Percentiles rank a stretch among this genome's conserved stretches.
Conservation (phyloP, 306 rosid species). For the Lablab purpureus region DNA sequence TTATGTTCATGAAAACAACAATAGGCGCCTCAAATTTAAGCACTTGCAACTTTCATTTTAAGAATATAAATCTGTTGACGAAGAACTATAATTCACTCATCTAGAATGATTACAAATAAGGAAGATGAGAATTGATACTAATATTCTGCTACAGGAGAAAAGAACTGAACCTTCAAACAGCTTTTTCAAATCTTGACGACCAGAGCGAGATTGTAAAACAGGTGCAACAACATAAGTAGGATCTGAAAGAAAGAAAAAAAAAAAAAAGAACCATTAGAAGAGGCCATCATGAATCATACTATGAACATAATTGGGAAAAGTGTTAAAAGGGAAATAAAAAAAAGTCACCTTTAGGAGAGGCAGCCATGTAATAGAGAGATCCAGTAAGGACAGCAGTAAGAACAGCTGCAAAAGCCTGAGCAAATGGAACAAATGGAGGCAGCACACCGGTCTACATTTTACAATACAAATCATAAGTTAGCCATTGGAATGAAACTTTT, state of each 20-base stretch:
- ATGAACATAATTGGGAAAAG: not conserved
- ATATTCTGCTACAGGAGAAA: not conserved
- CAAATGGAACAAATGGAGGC: constrained; percentile 97
- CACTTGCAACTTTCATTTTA: not conserved
- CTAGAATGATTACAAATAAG: too few species aligned
- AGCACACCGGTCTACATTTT: constrained; percentile 78
- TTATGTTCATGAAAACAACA: not conserved
- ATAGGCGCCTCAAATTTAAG: too few species aligned
- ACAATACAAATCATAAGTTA: constrained; percentile 40
- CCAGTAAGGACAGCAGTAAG: constrained; percentile 91
- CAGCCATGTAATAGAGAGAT: constrained; percentile 90
- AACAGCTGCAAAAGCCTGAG: constrained; percentile 97
- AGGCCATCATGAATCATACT: not conserved
- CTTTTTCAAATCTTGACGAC: constrained; percentile 81
- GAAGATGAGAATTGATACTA: too few species aligned
- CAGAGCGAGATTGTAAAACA: constrained; percentile 76
- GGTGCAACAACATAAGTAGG: constrained; percentile 94
- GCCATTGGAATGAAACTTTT: constrained; percentile 20
- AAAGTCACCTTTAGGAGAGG: constrained; percentile 88
- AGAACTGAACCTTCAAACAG: constrained; percentile 78
- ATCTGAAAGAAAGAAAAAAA: constrained; percentile 60
- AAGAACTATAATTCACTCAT: too few species aligned
- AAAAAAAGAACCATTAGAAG: constrained; percentile 18
- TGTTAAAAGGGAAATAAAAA: not conserved
- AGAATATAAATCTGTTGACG: not conserved